Evolutionary conservation across 768 basidiomycete genomes (phyloP), one percentile per base, ranked within the genome.

Genomic region (Suillus bovinus): DNA sequence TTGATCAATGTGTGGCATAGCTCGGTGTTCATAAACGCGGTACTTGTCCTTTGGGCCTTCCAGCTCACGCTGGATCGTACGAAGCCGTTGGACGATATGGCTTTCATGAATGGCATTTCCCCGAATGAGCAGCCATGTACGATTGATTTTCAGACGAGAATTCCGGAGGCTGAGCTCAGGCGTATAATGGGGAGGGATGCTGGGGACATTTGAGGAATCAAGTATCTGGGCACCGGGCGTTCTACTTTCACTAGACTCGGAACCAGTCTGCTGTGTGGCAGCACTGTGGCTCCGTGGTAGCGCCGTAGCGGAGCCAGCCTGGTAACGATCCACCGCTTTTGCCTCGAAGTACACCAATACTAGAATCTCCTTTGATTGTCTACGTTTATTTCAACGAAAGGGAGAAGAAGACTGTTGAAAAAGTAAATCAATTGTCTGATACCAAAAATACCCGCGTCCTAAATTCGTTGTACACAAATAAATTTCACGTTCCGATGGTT

Each of bases 31-130:
- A 36, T 58, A 58, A 46, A 41, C 16, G 17, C 24, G 17, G 57
- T 7, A 11, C 24, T 58, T 20, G n/a, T 47, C 39, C 39, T 58
- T 33, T 46, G 57, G 57, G 57, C 39, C 39, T 58, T 58, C 39
- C 57, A 39, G 20, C 57, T 58, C 41, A 74, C 72, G 6, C 63
- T 78, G 22, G 82, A 85, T 64, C 78, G 79, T 0, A 63, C 70
- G 5, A 69, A 74, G 7, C 83, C 84, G 0, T 85, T 88, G 61
- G 83, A 89, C 69, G 79, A 80, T 7, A 70, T 82, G 49, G 84
- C 80, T 0, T 86, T 88, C 69, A 85, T 81, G 10, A 8, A 49
- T 33, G 59, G 42, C 11, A 38, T 5, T 34, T 13, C 55, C 29
- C 31, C 49, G 16, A 46, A 60, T 14, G 27, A 49, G 27, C 81